Base-by-base conservation (phyloP, 176 grass and related monocot species). In the Oryza australiensis region DNA sequence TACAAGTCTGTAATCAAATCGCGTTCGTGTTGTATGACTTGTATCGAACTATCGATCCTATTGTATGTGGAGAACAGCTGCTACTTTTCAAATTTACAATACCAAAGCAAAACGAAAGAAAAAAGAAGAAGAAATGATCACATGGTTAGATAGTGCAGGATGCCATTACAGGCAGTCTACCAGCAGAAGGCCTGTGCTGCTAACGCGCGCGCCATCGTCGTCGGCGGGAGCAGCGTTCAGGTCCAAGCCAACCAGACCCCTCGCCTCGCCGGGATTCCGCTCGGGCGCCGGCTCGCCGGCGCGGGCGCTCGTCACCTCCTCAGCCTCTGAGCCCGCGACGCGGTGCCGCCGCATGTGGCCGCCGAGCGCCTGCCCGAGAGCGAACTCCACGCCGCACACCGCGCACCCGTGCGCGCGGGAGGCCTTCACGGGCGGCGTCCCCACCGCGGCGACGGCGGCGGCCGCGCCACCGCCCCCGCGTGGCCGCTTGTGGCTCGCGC, bases 321-420 rank as follows among this genome's bases (percentile, higher is more conserved):
- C 53, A 15, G 27, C 65, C 64, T 51, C 53, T 40, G 48, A 63
- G 28, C 66, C 72, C 2, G 62, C 65, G 42, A 77, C 42, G 26
- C 79, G 77, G 81, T 94, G 92, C 0, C 89, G 89, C 68, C 89
- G 70, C 92, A 94, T 94, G 89, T 94, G 92, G 9, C 92, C 92
- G 0, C 92, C 92, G 20, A 92, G 83, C 45, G 87, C 92, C 68
- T 92, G 92, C 23, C 87, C 92, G 16, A 88, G 67, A 33, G 80
- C 41, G 81, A 94, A 94, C 78, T 82, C 92, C 1, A 87, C 66
- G 66, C 89, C 87, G 60, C 92, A 92, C 57, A 94, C 74, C 60
- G 72, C 3, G 78, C 92, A 94, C 38, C 86, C 87, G 45, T 91
- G 89, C 41, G 62, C 43, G 42, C 77, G 84, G 1, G 28, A 81